phyloP scores from a whole-genome alignment of 1,139 yeast genomes.

The Blastobotrys raffinosifermentans region DNA sequence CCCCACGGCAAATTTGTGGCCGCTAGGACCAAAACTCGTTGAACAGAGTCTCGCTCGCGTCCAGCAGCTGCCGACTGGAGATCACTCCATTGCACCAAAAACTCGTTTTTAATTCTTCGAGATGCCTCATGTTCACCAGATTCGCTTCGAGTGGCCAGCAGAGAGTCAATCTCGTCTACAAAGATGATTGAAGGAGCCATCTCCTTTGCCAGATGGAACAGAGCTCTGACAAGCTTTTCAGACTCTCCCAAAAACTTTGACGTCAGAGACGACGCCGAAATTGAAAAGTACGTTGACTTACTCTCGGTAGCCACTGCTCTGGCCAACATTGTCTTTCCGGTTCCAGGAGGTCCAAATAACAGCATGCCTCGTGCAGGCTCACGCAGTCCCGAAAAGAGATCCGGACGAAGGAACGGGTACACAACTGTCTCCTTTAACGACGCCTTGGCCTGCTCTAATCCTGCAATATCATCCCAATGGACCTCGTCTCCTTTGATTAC shows the following conservation, averaged over 20 bases:
- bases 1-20: slow-evolving; percentile 98
- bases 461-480: slow-evolving; percentile 96
- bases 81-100: slow-evolving; percentile 93
- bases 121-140: slow-evolving; percentile 88
- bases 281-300: slow-evolving; percentile 86
- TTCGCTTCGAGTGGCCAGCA: slow-evolving; percentile 75
- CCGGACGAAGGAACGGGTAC: slow-evolving; percentile 92
- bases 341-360: slow-evolving; percentile 96
- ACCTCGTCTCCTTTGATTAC: slow-evolving; percentile 94
- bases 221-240: slow-evolving; percentile 86
- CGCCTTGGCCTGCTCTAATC: slow-evolving; percentile 81
- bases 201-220: slow-evolving; percentile 77
- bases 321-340: slow-evolving; percentile 97
- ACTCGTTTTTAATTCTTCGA: slow-evolving; percentile 88
- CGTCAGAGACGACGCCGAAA: slow-evolving; percentile 86
- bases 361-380: slow-evolving; percentile 98
- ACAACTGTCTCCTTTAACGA: slow-evolving; percentile 95
- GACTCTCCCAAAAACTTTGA: slow-evolving; percentile 87
- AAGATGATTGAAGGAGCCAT: slow-evolving; percentile 91
- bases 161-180: slow-evolving; percentile 93
- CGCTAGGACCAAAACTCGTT: slow-evolving; percentile 83
- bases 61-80: slow-evolving; percentile 92
- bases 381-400: slow-evolving; percentile 80
- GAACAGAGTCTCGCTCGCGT: slow-evolving; percentile 47
- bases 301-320: slow-evolving; percentile 97